These are phyloP conservation scores for Penicillium goetzii DNA, from an alignment of 495 filamentous ascomycete genomes.

Conservation along the genomic window DNA sequence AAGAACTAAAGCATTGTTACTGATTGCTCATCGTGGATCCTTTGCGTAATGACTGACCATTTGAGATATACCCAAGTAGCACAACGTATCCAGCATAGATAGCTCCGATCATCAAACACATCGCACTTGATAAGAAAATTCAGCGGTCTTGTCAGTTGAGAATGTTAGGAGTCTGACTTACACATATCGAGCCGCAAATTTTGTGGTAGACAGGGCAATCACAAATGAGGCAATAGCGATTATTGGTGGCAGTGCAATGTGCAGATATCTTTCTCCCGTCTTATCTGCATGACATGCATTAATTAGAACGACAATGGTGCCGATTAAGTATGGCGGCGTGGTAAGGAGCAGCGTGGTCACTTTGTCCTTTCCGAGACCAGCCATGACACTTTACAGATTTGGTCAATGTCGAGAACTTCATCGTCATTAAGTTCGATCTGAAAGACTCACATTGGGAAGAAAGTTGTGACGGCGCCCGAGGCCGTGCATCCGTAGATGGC, in stretches of 20 bases:
- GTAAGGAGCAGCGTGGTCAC: constrained; percentile 62
- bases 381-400: constrained; percentile 18
- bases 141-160: background rate
- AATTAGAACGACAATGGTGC: constrained; percentile 64
- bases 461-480: constrained; percentile 71
- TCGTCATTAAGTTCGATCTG: background rate
- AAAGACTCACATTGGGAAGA: constrained; percentile 61
- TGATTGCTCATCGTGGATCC: background rate
- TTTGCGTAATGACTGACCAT: constrained; percentile 9
- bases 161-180: constrained; percentile 6
- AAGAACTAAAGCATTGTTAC: constrained; percentile 10
- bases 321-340: constrained; percentile 70
- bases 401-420: background rate
- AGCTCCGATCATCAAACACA: constrained; percentile 26
- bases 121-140: constrained; percentile 14
- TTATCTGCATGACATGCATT: constrained; percentile 76
- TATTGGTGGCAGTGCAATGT: constrained; percentile 65
- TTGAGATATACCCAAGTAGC: constrained; percentile 65
- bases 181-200: constrained; percentile 34
- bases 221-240: constrained; percentile 71
- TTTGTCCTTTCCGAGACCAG: constrained; percentile 19
- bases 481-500: constrained; percentile 61
- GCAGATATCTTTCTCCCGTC: constrained; percentile 74
- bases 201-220: constrained; percentile 61
- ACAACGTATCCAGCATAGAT: constrained; percentile 62